phyloP scores from a whole-genome alignment of 495 filamentous ascomycete species.

The Talaromyces nanjingensis region DNA sequence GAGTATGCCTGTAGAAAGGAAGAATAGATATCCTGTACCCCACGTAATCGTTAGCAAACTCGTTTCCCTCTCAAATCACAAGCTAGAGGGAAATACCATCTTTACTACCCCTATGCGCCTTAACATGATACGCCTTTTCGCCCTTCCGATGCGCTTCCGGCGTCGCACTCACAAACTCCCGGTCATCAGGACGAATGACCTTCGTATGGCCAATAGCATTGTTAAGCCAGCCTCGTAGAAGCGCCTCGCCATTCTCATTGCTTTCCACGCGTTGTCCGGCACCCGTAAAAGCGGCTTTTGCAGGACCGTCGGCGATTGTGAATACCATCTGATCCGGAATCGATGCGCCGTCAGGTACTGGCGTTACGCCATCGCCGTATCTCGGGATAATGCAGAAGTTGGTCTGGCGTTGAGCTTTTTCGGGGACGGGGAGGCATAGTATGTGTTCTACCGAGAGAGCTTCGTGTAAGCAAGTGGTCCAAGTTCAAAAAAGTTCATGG shows the following conservation, averaged over 20 bases:
- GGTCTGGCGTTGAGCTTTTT: slow-evolving; percentile 80
- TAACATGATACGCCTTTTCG: slow-evolving; percentile 88
- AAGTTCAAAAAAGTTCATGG: too few relatives aligned
- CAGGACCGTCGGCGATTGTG: slow-evolving; percentile 65
- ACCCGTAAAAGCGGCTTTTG: slow-evolving; percentile 48
- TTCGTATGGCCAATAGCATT: slow-evolving; percentile 47
- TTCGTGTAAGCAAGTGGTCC: not conserved
- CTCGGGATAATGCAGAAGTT: slow-evolving; percentile 83
- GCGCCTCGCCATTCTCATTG: slow-evolving; percentile 54
- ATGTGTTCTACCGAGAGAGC: slow-evolving; percentile 51
- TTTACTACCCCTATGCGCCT: slow-evolving; percentile 87
- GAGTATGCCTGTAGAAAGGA: slow-evolving; percentile 77
- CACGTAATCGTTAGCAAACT: not conserved
- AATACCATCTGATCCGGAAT: slow-evolving; percentile 71
- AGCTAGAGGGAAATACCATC: slow-evolving; percentile 48
- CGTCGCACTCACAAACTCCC: slow-evolving; percentile 69
- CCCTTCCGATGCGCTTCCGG: slow-evolving; percentile 79
- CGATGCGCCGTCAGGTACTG: slow-evolving; percentile 25
- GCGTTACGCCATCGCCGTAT: slow-evolving; percentile 48
- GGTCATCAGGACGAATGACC: slow-evolving; percentile 62
- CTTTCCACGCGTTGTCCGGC: slow-evolving; percentile 36
- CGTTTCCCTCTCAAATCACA: not conserved
- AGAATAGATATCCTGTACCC: slow-evolving; percentile 70
- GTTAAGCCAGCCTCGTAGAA: slow-evolving; percentile 59
- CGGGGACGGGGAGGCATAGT: slow-evolving; percentile 80